Conservation (phyloP, 1,139 yeast genomes). For the Hanseniaspora gamundiae region DNA sequence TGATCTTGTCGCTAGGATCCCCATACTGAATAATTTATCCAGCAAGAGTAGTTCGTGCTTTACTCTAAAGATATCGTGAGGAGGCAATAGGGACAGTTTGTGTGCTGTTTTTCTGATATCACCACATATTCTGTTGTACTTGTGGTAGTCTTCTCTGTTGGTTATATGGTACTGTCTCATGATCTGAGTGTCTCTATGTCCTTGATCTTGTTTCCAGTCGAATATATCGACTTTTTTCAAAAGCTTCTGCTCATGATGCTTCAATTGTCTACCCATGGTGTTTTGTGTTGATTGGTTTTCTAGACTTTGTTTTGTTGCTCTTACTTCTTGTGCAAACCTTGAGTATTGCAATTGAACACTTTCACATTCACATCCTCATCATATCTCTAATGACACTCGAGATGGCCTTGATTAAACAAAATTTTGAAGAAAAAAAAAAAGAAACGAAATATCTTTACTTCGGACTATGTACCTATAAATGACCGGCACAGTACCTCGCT, state of each 20-base stretch:
- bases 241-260: constrained; percentile 90
- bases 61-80: constrained; percentile 73
- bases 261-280: constrained; percentile 77
- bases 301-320: too few relatives aligned
- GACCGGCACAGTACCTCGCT: too few relatives aligned
- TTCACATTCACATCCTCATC: too few relatives aligned
- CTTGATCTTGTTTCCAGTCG: constrained; percentile 94
- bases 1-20: constrained; percentile 70
- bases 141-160: constrained; percentile 90
- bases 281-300: not conserved
- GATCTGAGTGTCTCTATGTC: constrained; percentile 89
- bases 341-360: too few relatives aligned
- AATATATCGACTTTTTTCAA: constrained; percentile 92
- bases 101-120: constrained; percentile 78
- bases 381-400: too few relatives aligned
- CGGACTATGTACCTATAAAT: too few relatives aligned
- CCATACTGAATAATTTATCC: constrained; percentile 82
- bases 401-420: too few relatives aligned
- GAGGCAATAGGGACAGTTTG: constrained; percentile 68
- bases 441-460: too few relatives aligned
- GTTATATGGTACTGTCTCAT: constrained; percentile 91
- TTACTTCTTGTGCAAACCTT: not conserved
- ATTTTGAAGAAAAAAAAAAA: too few relatives aligned
- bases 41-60: constrained; percentile 79
- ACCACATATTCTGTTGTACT: constrained; percentile 87